Evolutionary conservation across 2,329 filamentous ascomycete genomes (phyloP), one percentile per base, ranked within the genome.

Genomic region (Acrocalymma vagum): DNA sequence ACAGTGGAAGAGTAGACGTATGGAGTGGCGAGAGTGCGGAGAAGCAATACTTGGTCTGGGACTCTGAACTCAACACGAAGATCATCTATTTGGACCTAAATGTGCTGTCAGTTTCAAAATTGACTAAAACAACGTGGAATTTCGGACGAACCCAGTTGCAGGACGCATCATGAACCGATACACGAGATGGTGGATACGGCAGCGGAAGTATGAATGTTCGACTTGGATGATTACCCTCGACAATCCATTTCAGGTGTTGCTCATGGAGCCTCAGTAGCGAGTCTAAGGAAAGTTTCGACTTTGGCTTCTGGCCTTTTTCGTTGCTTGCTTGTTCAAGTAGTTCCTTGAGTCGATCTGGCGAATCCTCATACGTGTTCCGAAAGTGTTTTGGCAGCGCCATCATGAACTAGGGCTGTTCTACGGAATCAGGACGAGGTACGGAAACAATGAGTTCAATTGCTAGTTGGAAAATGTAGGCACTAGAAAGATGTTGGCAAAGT

Each of bases 1-100:
- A 55, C 43, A 2, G 50, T 54, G 4, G 53, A 29, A 6, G 58
- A 60, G 32, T 56, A 53, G 15, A 60, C 45, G 42, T 60, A 60
- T 1, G 58, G 58, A 1, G 29, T 11, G n/a, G 55, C 46, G 14
- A 60, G 45, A 7, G 48, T 54, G 4, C 42, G 51, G 13, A 60
- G 35, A 4, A 60, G 5, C 0, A 55, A 27, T 9, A 48, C n/a
- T 5, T 37, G 32, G 9, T 38, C 22, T 9, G 34, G 31, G 24
- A 53, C 36, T 24, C 53, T 35, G 9, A 14, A 27, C 1, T 45
- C 37, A 11, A 57, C 41, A 1, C 8, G 11, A 1, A 58, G 29
- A 17, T 56, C 42, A n/a, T 40, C n/a, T 5, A 60, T 39, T 16
- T 40, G 39, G 6, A 55, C 31, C 32, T 42, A n/a, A 2, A 17